Base-by-base conservation (phyloP, 352 stramenopile genomes). In the Pythium sukuiense region DNA sequence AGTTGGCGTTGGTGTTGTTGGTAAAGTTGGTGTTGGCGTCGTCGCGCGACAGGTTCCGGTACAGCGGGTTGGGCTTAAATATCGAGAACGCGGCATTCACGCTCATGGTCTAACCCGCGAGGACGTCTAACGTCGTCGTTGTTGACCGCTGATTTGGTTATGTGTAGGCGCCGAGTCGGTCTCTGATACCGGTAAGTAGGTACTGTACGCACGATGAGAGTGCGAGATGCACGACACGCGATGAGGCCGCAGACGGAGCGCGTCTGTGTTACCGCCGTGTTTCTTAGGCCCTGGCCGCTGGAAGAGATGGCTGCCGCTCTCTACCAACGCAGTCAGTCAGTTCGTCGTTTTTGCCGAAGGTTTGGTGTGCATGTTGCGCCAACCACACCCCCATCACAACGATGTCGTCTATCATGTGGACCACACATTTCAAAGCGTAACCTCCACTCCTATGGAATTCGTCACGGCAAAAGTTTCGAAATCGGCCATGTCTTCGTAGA, bases 51-150 rank as follows among this genome's bases (percentile, higher is more conserved):
- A 72, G 59, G 12, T 63, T 67, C 0, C 65, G 65, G 41, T 60
- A 72, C 53, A 72, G 60, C 41, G 65, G 24, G 39, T 60, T 71
- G 33, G 65, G 65, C 32, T 67, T 67, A 56, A 72, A 72, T 35
- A 67, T 62, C 30, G 65, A 72, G 46, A 72, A 72, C 37, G 65
- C 59, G 58, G 65, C 65, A 58, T 71, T 71, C 24, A 71, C 54
- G 48, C 65, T 72, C 65, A 72, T 67, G 41, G 41, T 49, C 41
- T 2, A 49, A 49, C 12, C 32, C 32, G 32, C 4, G 37, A n/a
- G 37, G 37, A 12, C 16, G 41, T 49, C 41, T 49, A 49, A 49
- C n/a, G n/a, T n/a, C n/a, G n/a, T n/a, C n/a, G n/a, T n/a, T n/a
- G n/a, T n/a, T n/a, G n/a, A n/a, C n/a, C n/a, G n/a, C n/a, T n/a